Conservation (phyloP, 2,329 filamentous ascomycete genomes). For the Diplodia intermedia region DNA sequence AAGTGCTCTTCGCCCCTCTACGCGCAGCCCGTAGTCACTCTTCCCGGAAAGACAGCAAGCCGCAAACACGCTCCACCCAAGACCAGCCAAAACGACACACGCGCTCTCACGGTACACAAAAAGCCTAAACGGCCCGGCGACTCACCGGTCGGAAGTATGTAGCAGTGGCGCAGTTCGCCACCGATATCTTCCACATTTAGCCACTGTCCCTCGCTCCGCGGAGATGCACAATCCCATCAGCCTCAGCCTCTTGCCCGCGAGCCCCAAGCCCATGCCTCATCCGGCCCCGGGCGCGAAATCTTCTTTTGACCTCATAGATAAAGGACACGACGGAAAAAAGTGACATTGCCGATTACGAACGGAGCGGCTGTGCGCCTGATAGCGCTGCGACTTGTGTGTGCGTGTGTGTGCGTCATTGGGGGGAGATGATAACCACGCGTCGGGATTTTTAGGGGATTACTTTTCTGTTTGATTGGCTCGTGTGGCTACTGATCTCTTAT, state of each 20-base stretch:
- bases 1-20: not conserved
- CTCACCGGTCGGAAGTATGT: not conserved
- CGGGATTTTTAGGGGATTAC: not conserved
- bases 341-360: slow-evolving; percentile 13
- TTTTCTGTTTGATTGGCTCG: not conserved
- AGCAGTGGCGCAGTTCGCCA: not conserved
- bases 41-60: not conserved
- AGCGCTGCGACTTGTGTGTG: not conserved
- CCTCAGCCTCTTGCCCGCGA: not conserved
- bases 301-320: slow-evolving; percentile 24
- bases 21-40: not conserved
- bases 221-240: not conserved
- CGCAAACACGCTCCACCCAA: not conserved
- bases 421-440: not conserved
- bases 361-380: not conserved
- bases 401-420: no score
- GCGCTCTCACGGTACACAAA: not conserved
- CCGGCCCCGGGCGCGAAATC: slow-evolving; percentile 4
- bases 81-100: not conserved
- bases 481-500: not conserved
- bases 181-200: not conserved
- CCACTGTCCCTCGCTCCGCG: not conserved
- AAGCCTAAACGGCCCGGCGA: not conserved
- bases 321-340: not conserved
- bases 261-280: not conserved